Evolutionary conservation across 176 grass and related monocot genomes (phyloP), one percentile per base, ranked within the genome.

Genomic region (Oryza meyeriana): DNA sequence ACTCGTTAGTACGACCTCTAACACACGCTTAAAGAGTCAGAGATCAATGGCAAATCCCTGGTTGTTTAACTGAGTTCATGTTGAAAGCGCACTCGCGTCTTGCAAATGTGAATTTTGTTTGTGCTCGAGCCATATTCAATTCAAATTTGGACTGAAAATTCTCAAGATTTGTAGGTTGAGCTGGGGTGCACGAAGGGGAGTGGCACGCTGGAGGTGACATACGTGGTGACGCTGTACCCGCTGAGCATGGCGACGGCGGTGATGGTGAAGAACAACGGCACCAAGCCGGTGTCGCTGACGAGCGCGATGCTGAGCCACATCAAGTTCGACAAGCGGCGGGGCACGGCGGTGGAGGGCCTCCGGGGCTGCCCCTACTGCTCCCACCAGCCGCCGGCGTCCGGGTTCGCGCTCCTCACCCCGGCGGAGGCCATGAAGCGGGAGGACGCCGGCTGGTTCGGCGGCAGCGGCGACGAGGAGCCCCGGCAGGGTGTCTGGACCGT

Each of bases 221-320:
- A 93, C 81, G 93, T 95, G 44, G 87, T 98, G 39, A 93, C 95
- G 22, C 92, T 98, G 69, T 98, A 89, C 63, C 79, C 75, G 10
- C 66, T 91, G 55, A 98, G 95, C 90, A 90, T 93, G 86, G 95
- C 95, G 64, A 91, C 92, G 12, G 92, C 95, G 77, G 84, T 98
- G 75, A 84, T 98, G 69, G 90, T 95, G 5, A 87, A 89, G 64
- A 98, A 98, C 65, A 90, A 62, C n/a, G 90, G 95, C 33, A 39
- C 39, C 7, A 89, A 88, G 80, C 75, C 95, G 3, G 85, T 95
- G 74, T 81, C 89, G 84, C 86, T 98, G 64, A 98, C 84, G 72
- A 91, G 88, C 74, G 95, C 92, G 36, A 78, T 95, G 71, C 86
- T 98, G 75, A 91, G 88, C 85, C 92, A 98, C 78, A 78, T 98